Conservation (phyloP, 768 basidiomycete species). For the Suillus plorans region DNA sequence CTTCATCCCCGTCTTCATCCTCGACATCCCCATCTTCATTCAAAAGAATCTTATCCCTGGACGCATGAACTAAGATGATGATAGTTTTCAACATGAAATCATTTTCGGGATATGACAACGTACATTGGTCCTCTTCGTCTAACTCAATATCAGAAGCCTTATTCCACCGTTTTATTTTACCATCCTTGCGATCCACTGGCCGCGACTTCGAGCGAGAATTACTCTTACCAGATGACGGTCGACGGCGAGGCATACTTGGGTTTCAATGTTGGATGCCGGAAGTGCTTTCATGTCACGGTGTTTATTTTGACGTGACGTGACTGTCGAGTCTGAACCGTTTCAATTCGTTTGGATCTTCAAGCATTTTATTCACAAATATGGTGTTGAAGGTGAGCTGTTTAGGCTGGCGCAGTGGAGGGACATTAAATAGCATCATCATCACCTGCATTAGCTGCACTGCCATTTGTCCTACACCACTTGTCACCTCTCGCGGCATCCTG, state of each 20-base stretch:
- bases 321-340: no score
- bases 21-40: slow-evolving; percentile 53
- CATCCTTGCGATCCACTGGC: slow-evolving; percentile 48
- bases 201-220: slow-evolving; percentile 40
- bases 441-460: no score
- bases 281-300: no score
- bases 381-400: no score
- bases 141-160: slow-evolving; percentile 64
- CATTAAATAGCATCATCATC: no score
- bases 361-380: no score
- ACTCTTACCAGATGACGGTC: slow-evolving; percentile 33
- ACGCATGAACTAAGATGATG: slow-evolving; percentile 57
- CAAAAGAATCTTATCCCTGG: slow-evolving; percentile 75
- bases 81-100: slow-evolving; percentile 75
- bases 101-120: slow-evolving; percentile 42
- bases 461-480: no score
- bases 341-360: no score
- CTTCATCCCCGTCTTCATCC: slow-evolving; percentile 62
- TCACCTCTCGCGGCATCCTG: no score
- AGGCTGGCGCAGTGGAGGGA: no score
- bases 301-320: no score
- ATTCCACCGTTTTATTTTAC: slow-evolving; percentile 66
- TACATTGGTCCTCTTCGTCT: slow-evolving; percentile 81
- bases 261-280: no score
- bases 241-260: slow-evolving; percentile 47